Conservation (phyloP, 2,329 filamentous ascomycete genomes). For the Ophiostoma perfectum region DNA sequence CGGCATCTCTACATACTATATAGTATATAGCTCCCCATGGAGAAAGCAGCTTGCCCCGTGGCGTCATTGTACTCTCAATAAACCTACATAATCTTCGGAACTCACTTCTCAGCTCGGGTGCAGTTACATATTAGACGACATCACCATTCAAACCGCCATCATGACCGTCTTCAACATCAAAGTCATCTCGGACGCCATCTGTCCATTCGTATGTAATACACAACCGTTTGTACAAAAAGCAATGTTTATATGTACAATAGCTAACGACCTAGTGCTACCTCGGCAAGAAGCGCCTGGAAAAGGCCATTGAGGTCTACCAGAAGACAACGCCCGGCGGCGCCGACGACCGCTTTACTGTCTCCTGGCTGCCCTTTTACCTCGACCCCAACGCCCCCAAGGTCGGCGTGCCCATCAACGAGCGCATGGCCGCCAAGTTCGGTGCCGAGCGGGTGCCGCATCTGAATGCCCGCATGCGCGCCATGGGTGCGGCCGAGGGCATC, state of each 20-base stretch:
- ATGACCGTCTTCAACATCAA: slow-evolving; percentile 75
- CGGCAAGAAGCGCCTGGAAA: slow-evolving; percentile 68
- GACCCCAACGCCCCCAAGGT: slow-evolving; percentile 55
- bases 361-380: slow-evolving; percentile 77
- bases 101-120: neutral
- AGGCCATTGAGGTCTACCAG: slow-evolving; percentile 63
- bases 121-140: neutral
- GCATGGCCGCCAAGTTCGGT: slow-evolving; percentile 62
- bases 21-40: neutral
- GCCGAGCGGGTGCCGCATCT: slow-evolving; percentile 42
- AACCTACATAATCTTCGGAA: neutral
- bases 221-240: neutral
- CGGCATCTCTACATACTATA: no score
- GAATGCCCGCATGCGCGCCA: slow-evolving; percentile 40
- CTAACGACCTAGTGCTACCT: slow-evolving; percentile 60
- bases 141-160: slow-evolving; percentile 17
- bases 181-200: slow-evolving; percentile 76
- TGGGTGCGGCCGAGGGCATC: slow-evolving; percentile 64
- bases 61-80: neutral
- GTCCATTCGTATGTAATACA: slow-evolving; percentile 49
- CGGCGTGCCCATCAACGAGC: slow-evolving; percentile 43
- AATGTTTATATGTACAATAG: neutral
- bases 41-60: neutral
- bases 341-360: slow-evolving; percentile 64
- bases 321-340: slow-evolving; percentile 52